A percentile compares a stretch with the other conserved stretches of the same genome.
phyloP scores from a whole-genome alignment of 345 rosid species.

The Combretum micranthum region DNA sequence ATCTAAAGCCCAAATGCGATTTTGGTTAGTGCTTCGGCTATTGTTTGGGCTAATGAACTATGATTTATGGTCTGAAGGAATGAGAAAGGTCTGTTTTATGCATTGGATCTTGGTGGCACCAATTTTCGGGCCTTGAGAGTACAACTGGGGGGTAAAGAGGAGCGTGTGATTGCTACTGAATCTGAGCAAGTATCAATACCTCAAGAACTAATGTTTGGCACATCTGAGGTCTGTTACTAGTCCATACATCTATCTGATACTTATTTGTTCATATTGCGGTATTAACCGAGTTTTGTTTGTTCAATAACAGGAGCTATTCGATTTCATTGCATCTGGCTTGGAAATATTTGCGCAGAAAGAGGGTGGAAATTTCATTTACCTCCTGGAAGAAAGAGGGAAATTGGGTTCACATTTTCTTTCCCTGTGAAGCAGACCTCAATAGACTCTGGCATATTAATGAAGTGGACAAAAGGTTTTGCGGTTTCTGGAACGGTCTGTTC shows the following conservation, averaged over 20 bases:
- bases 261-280: not conserved
- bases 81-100: conserved; percentile 83
- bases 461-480: conserved; percentile 85
- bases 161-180: conserved; percentile 54
- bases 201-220: conserved; percentile 60
- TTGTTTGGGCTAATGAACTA: not conserved
- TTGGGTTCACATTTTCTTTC: conserved; percentile 87
- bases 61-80: conserved; percentile 30
- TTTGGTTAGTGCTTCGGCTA: not conserved
- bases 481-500: conserved; percentile 77
- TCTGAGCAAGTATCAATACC: conserved; percentile 71
- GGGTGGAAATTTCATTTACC: conserved; percentile 42
- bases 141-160: conserved; percentile 61
- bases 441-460: conserved; percentile 67
- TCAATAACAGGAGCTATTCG: conserved; percentile 47
- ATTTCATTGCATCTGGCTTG: conserved; percentile 62
- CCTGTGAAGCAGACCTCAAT: conserved; percentile 73
- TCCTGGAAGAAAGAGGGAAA: conserved; percentile 57
- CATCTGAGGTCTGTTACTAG: conserved; percentile 51
- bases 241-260: not conserved
- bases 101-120: conserved; percentile 88
- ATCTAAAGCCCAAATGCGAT: not conserved
- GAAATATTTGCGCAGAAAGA: conserved; percentile 49
- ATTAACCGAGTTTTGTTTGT: not conserved
- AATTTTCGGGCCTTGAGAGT: conserved; percentile 74